Evolutionary conservation across 2,329 filamentous ascomycete genomes (phyloP).

Genomic region (Calonectria pauciramosa): DNA sequence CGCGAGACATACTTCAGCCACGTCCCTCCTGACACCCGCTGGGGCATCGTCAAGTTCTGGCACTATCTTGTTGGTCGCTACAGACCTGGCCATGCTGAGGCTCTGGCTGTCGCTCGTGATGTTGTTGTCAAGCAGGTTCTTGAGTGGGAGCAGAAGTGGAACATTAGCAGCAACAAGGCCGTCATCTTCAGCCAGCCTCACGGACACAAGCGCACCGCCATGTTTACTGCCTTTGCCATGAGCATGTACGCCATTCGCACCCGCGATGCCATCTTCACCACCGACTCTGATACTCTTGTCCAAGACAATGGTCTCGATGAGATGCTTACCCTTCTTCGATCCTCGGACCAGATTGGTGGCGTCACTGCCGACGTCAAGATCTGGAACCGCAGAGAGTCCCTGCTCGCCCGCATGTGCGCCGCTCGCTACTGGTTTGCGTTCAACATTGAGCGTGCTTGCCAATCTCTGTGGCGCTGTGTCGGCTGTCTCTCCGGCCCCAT

Average conservation of each 20-base stretch:
- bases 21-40: conserved; percentile 19
- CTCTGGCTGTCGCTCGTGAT: conserved; percentile 7
- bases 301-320: conserved; percentile 25
- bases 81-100: conserved; percentile 22
- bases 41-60: conserved; percentile 15
- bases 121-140: conserved; percentile 24
- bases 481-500: conserved; percentile 30
- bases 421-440: conserved; percentile 33
- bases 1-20: conserved; percentile 26
- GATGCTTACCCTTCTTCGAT: conserved; percentile 29
- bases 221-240: conserved; percentile 33
- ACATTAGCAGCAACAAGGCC: conserved; percentile 26
- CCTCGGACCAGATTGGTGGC: conserved; percentile 23
- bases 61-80: conserved; percentile 24
- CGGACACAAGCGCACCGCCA: conserved; percentile 28
- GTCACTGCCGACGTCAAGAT: conserved; percentile 34
- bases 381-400: conserved; percentile 29
- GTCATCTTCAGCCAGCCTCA: conserved; percentile 15
- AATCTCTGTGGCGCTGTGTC: conserved; percentile 32
- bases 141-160: conserved; percentile 29
- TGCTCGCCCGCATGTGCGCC: conserved; percentile 29
- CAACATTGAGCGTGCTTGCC: conserved; percentile 31
- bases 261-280: conserved; percentile 29
- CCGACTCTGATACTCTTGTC: conserved; percentile 28
- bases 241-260: conserved; percentile 24